Evolutionary conservation across 257 asterid genomes (phyloP), one percentile per base, ranked within the genome.

Genomic region (Penstemon barbatus): DNA sequence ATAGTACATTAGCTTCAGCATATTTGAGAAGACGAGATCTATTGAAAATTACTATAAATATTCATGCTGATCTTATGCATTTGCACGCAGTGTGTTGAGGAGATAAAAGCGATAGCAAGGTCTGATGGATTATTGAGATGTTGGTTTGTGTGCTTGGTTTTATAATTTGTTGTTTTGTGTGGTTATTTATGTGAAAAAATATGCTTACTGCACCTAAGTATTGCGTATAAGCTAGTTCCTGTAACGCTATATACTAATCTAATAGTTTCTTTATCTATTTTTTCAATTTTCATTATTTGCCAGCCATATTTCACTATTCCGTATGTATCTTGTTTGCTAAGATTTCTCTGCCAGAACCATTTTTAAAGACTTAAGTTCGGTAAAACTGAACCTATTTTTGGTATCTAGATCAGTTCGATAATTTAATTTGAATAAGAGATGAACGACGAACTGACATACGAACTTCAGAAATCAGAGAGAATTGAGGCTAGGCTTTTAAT

Each of bases 31-130:
- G 40, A 48, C 11, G 19, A 37, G 38, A 51, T 55, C 11, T 66
- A 5, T 36, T 56, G 65, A 68, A 18, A 46, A n/a, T 15, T 52
- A 12, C 15, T 12, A 39, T 41, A 7, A 25, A 57, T 19, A 43
- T 49, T 46, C 9, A 59, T 67, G 62, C 79, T 75, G 62, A 78
- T 64, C 41, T 42, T 10, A 37, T 59, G 63, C 63, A 37, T 52
- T 74, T 69, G 5, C 57, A 57, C 77, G 89, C 86, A 81, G 89
- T 68, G 86, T 79, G 37, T 63, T 84, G 89, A 81, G 70, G 84
- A 83, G 72, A 54, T 84, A 62, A 65, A 57, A 37, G 18, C 8
- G 13, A 18, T 25, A 18, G 63, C 59, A 12, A 68, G 65, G 69
- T 62, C 65, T 43, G 61, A 50, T 33, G 19, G 67, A 51, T 52